Conservation (phyloP, 176 grass and related monocot species). For the Thalia dealbata region DNA sequence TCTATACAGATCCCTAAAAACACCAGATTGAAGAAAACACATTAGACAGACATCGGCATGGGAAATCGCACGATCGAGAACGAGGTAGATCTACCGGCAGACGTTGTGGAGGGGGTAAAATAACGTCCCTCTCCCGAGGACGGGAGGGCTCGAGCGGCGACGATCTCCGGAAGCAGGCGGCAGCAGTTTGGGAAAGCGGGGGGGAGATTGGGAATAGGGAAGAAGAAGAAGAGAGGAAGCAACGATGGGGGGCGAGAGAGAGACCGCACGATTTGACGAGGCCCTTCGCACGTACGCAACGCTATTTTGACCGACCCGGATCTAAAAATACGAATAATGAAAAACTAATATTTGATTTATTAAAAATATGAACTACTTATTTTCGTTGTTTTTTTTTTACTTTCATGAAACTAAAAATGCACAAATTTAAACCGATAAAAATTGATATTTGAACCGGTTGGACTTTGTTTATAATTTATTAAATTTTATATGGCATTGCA, state of each 20-base stretch:
- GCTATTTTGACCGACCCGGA: not conserved
- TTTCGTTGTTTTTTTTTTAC: too few species aligned
- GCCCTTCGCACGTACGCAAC: not conserved
- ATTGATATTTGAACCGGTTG: too few species aligned
- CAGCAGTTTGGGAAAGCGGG: not conserved
- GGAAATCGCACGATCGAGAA: not conserved
- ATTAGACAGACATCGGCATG: not conserved
- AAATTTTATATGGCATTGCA: too few species aligned
- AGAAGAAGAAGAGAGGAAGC: not conserved
- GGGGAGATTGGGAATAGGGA: not conserved
- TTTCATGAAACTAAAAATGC: too few species aligned
- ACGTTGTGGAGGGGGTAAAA: not conserved
- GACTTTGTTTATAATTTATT: too few species aligned
- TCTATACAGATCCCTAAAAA: not conserved
- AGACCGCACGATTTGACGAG: not conserved
- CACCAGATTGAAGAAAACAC: not conserved
- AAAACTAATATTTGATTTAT: too few species aligned
- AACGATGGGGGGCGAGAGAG: not conserved
- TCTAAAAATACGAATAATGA: not conserved
- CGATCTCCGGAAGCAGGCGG: not conserved
- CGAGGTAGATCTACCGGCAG: not conserved
- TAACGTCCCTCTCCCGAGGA: not conserved
- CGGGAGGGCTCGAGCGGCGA: conserved; percentile 1
- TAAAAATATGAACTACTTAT: too few species aligned
- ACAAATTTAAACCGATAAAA: too few species aligned